Conservation (phyloP, 805 yeast genomes). For the Diddensiella santjacobensis region DNA sequence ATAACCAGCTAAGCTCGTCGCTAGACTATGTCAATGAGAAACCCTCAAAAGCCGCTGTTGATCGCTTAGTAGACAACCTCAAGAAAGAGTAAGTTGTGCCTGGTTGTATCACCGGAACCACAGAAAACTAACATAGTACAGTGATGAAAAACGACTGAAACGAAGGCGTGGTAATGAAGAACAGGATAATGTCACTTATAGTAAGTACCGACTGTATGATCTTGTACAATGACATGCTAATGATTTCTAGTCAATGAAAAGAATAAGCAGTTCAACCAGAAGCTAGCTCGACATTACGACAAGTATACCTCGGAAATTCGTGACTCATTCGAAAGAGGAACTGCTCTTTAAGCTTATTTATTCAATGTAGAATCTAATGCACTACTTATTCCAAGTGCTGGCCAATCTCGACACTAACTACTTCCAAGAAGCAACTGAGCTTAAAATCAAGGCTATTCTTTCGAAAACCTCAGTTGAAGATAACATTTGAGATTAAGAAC, state of each 20-base stretch:
- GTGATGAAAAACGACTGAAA: constrained; percentile 39
- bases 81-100: constrained; percentile 23
- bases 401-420: too few relatives aligned
- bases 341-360: constrained; percentile 25
- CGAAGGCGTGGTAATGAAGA: constrained; percentile 32
- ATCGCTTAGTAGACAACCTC: constrained; percentile 30
- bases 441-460: too few relatives aligned
- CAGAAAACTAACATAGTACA: constrained; percentile 3
- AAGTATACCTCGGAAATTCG: constrained; percentile 36
- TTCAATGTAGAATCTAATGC: too few relatives aligned
- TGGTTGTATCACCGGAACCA: too few relatives aligned
- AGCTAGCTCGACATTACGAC: constrained; percentile 56
- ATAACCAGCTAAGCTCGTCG: constrained; percentile 14
- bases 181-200: constrained; percentile 38
- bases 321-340: constrained; percentile 37
- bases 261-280: constrained; percentile 69
- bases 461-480: too few relatives aligned
- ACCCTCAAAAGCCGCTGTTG: constrained; percentile 39
- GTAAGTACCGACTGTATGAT: constrained; percentile 16
- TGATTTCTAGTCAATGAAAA: constrained; percentile 55
- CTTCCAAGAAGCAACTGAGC: too few relatives aligned
- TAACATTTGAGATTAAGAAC: too few relatives aligned
- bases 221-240: not conserved
- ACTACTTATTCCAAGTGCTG: too few relatives aligned
- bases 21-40: constrained; percentile 30